Evolutionary conservation across 1,284 basidiomycete species (phyloP).

Genomic region (Papiliotrema fonsecae): DNA sequence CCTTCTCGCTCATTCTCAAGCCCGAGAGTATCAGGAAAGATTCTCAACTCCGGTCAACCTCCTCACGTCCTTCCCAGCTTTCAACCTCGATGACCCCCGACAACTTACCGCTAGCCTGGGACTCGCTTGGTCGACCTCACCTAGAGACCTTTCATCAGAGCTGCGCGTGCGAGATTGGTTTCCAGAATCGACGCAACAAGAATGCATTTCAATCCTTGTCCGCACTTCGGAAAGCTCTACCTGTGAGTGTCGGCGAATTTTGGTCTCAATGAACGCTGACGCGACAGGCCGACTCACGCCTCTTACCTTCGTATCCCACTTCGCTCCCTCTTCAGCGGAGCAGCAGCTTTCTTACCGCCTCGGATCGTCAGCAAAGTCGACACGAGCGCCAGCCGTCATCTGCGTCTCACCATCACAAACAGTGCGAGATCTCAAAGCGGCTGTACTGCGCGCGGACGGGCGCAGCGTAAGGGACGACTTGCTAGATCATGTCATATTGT

Average conservation of each 20-base stretch:
- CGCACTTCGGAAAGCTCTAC: conserved; percentile 17
- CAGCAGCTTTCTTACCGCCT: not conserved
- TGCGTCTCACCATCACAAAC: conserved; percentile 28
- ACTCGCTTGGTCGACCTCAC: conserved; percentile 8
- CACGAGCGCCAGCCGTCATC: conserved; percentile 22
- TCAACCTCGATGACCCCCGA: conserved; percentile 37
- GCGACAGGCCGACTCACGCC: conserved; percentile 14
- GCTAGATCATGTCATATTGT: conserved; percentile 29
- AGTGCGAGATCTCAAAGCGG: conserved; percentile 35
- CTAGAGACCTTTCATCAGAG: conserved; percentile 1
- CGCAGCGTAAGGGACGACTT: conserved; percentile 10
- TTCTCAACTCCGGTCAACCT: conserved; percentile 31
- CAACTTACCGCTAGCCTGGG: conserved; percentile 25
- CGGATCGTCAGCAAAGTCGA: not conserved
- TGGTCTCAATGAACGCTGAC: not conserved
- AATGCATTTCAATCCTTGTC: conserved; percentile 32
- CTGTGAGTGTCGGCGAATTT: conserved; percentile 5
- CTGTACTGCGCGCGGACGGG: conserved; percentile 30
- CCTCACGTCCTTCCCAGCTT: conserved; percentile 37
- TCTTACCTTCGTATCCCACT: conserved; percentile 29
- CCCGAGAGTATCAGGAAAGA: conserved; percentile 27
- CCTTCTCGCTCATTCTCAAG: conserved; percentile 34
- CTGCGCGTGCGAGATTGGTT: conserved; percentile 18
- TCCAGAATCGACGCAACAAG: conserved; percentile 11
- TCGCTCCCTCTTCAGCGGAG: conserved; percentile 16